Evolutionary conservation across 805 yeast species (phyloP), one percentile per base, ranked within the genome.

Genomic region (Sungouiella thailandica): DNA sequence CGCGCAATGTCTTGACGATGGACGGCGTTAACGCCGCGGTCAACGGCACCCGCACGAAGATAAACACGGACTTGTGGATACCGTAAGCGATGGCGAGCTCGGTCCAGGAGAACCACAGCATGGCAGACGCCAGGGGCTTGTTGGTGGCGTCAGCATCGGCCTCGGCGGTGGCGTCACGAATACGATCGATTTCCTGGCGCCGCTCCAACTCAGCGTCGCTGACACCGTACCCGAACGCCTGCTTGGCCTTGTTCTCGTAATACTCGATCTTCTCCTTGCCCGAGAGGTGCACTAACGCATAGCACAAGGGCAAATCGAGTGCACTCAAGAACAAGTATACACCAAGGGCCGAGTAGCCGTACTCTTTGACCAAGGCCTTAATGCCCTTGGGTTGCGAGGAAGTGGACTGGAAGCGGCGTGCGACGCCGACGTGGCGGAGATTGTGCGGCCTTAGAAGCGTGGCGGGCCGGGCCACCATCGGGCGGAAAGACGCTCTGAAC

Each of bases 71-170:
- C 62, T 93, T 93, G 65, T 93, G 97, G 29, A 93, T 65, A 2
- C 96, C 96, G 55, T 93, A 93, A 0, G 97, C 97, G 33, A 93
- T 73, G 9, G 84, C 79, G 46, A 87, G 77, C 58, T 90, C 97
- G 0, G 97, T 83, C 70, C 85, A 66, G 54, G 52, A 87, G 55
- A 36, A 66, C 47, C 62, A 68, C 17, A 62, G 46, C 19, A 54
- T 41, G 23, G 62, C 45, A 28, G 25, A 37, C 17, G 28, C 49
- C 22, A 9, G 9, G 22, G 7, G 8, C 9, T 19, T 7, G 7
- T 7, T 9, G 9, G 22, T 7, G 8, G 39, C 40, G 7, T 41
- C 42, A 1, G 37, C 35, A 11, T 32, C 41, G n/a, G 42, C 43
- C 7, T 43, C 35, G n/a, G 47, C 51, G 13, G 53, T 50, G 17